Evolutionary conservation across 2,329 filamentous ascomycete species (phyloP).

Genomic region (Epichloe hybrida): DNA sequence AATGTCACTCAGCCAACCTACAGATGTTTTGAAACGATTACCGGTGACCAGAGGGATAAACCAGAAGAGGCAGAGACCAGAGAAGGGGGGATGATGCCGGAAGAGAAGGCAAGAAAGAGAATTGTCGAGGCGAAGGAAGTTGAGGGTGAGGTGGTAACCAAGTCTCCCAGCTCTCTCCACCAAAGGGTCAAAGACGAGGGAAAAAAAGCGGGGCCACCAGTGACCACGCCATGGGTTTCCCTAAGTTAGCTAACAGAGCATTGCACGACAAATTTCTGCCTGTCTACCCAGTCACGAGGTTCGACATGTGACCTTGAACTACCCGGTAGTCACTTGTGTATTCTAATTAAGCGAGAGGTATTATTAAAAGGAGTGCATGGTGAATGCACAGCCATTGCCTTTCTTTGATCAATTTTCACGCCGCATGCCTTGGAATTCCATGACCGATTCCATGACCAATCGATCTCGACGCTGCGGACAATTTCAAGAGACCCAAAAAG

Average conservation of each 20-base stretch:
- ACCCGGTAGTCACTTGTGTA: background rate
- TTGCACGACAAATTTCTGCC: background rate
- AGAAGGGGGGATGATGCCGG: constrained; percentile 11
- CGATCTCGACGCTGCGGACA: too few relatives aligned
- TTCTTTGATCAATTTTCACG: too few relatives aligned
- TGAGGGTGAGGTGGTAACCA: constrained; percentile 28
- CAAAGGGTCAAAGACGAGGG: constrained; percentile 11
- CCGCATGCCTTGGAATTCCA: too few relatives aligned
- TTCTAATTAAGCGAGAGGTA: background rate
- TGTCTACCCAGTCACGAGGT: background rate
- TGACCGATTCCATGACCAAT: too few relatives aligned
- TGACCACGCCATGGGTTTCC: background rate
- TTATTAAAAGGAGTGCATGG: too few relatives aligned
- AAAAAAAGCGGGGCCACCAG: background rate
- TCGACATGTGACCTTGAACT: background rate
- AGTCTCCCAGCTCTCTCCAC: constrained; percentile 24
- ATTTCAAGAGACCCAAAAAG: too few relatives aligned
- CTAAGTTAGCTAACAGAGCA: background rate
- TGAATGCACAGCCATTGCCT: too few relatives aligned
- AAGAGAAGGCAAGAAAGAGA: constrained; percentile 12
- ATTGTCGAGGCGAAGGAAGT: constrained; percentile 13
- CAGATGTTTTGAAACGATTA: constrained; percentile 16
- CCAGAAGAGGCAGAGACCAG: constrained; percentile 25
- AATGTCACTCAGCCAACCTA: constrained; percentile 24
- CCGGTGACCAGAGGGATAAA: constrained; percentile 27